phyloP scores from a whole-genome alignment of 169 alveolate genomes.

The Eimeria necatrix region DNA sequence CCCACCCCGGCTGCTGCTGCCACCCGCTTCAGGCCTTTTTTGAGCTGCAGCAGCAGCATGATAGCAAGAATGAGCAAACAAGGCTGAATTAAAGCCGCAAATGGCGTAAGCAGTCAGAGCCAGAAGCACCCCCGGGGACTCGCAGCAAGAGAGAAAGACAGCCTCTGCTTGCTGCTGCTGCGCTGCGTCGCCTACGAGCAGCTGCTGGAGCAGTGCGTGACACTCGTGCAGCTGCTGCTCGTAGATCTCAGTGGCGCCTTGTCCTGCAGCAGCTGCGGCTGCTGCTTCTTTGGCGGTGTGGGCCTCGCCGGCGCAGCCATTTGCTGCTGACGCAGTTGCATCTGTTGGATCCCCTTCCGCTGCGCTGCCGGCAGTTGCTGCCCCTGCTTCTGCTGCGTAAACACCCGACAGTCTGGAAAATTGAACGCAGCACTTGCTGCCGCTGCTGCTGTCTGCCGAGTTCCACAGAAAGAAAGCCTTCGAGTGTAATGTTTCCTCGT shows the following conservation, averaged over 20 bases:
- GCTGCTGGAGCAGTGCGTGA: constrained; percentile 58
- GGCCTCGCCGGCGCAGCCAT: background rate
- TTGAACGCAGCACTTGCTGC: background rate
- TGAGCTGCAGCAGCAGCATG: constrained; percentile 70
- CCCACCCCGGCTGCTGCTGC: constrained; percentile 14
- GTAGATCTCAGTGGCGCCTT: background rate
- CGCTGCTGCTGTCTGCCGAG: background rate
- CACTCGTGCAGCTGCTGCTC: constrained; percentile 37
- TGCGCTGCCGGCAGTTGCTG: background rate
- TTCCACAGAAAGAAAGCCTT: background rate
- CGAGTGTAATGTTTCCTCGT: background rate
- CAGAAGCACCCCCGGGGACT: constrained; percentile 53
- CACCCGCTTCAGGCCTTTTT: background rate
- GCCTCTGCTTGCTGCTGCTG: constrained; percentile 64
- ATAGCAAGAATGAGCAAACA: constrained; percentile 27
- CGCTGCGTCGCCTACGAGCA: constrained; percentile 28
- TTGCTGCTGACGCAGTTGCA: background rate
- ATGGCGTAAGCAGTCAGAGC: constrained; percentile 45
- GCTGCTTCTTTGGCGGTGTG: background rate
- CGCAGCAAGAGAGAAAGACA: constrained; percentile 16
- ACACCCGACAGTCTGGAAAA: background rate
- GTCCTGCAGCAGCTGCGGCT: background rate
- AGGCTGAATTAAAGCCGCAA: background rate
- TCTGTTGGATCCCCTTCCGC: background rate
- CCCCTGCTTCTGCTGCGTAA: background rate